Conservation (phyloP, 169 alveolate genomes). For the Cryptosporidium parvum region DNA sequence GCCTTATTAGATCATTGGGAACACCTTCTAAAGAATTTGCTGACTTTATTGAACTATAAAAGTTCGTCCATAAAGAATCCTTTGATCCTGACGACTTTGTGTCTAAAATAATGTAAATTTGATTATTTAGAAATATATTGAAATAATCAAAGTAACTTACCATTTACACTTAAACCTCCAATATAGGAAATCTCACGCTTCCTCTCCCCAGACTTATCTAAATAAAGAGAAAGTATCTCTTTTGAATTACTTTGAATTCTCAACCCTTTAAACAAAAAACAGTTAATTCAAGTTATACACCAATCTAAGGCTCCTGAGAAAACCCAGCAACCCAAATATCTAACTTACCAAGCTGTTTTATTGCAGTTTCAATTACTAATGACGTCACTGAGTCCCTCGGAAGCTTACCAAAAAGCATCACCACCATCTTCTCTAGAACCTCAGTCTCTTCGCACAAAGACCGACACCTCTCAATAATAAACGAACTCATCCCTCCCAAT, state of each 20-base stretch:
- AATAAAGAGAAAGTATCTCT: constrained; percentile 66
- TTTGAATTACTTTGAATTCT: constrained; percentile 77
- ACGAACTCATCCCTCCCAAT: constrained; percentile 76
- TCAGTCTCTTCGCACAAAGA: constrained; percentile 80
- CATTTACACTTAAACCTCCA: constrained; percentile 18
- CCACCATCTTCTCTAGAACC: constrained; percentile 77
- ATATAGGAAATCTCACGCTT: constrained; percentile 46
- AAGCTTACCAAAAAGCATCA: constrained; percentile 77
- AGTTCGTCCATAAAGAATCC: constrained; percentile 83
- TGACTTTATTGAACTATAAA: constrained; percentile 81
- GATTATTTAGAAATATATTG: background rate
- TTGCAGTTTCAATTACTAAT: constrained; percentile 46
- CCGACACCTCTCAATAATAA: constrained; percentile 77
- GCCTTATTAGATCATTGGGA: constrained; percentile 78
- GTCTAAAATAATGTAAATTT: background rate
- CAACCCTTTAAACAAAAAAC: constrained; percentile 43
- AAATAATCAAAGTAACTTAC: constrained; percentile 18
- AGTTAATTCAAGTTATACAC: constrained; percentile 32
- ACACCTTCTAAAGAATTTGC: constrained; percentile 77
- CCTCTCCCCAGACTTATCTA: constrained; percentile 41
- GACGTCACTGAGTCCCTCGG: constrained; percentile 63
- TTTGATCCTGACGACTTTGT: constrained; percentile 71
- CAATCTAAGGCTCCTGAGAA: background rate
- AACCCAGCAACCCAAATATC: background rate
- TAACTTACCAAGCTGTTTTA: constrained; percentile 69